A percentile compares a stretch with the other conserved stretches of the same genome.
These are phyloP conservation scores for Vigna mungo DNA, from an alignment of 306 rosid species.

Conservation along the genomic window DNA sequence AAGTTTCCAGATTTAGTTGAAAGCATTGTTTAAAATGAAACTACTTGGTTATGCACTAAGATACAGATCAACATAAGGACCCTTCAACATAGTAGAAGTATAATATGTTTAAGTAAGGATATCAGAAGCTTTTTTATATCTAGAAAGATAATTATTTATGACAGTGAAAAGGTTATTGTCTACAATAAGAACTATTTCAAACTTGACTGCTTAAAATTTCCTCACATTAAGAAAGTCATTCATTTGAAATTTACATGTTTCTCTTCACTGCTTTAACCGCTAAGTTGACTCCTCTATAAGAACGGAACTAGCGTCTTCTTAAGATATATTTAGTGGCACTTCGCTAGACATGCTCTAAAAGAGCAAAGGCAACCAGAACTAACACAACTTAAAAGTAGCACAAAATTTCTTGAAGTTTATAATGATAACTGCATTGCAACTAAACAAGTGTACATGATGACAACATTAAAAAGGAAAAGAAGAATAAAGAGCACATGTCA, in stretches of 20 bases:
- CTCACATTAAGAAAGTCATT: background rate
- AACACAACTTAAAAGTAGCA: background rate
- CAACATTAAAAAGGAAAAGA: background rate
- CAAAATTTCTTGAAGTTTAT: background rate
- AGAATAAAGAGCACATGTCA: background rate
- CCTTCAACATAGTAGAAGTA: slow-evolving; percentile 4
- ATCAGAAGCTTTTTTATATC: background rate
- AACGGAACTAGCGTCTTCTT: background rate
- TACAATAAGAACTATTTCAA: background rate
- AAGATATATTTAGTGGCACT: slow-evolving; percentile 3
- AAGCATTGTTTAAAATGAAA: background rate
- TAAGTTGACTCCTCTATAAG: background rate
- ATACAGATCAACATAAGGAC: slow-evolving; percentile 1
- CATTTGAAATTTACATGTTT: slow-evolving; percentile 24
- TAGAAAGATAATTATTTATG: background rate
- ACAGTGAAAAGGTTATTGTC: background rate
- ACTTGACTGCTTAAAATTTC: background rate
- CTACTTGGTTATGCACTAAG: slow-evolving; percentile 22
- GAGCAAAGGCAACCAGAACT: background rate
- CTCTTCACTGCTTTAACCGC: background rate
- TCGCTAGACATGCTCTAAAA: slow-evolving; percentile 10
- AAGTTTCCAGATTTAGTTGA: too few relatives aligned
- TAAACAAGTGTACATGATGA: background rate
- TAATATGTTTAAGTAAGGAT: background rate
- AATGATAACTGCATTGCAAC: background rate